Conservation (phyloP, 495 filamentous ascomycete species). For the Penicillium egyptiacum region DNA sequence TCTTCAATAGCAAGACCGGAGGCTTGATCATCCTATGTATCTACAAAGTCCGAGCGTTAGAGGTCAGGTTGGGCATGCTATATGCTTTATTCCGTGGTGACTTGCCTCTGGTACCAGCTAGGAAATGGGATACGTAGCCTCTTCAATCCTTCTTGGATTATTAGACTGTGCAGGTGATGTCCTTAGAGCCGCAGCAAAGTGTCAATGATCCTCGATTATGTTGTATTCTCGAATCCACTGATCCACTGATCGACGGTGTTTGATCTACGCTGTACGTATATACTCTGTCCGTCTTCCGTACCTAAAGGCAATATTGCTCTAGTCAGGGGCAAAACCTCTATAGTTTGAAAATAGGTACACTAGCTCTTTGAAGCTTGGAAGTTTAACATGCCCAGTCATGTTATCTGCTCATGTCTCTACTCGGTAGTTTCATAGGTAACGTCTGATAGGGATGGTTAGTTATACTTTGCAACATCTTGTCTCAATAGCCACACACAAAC, state of each 20-base stretch:
- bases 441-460: no score
- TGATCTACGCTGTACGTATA: background rate
- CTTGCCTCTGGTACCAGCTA: background rate
- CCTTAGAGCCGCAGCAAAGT: background rate
- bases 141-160: background rate
- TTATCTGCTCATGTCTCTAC: background rate
- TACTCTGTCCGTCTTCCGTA: background rate
- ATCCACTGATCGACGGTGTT: constrained; percentile 6
- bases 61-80: background rate
- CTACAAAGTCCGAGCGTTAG: background rate
- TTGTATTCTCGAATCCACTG: background rate
- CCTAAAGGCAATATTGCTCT: background rate
- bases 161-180: background rate
- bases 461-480: no score
- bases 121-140: background rate
- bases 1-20: background rate
- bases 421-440: no score
- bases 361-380: background rate
- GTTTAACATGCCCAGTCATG: background rate
- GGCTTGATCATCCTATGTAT: background rate
- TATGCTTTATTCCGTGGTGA: background rate
- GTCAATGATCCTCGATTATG: constrained; percentile 1
- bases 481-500: no score
- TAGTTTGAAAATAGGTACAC: background rate
- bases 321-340: background rate